Conservation (phyloP, 2,329 filamentous ascomycete genomes). For the Aspergillus fischeri region DNA sequence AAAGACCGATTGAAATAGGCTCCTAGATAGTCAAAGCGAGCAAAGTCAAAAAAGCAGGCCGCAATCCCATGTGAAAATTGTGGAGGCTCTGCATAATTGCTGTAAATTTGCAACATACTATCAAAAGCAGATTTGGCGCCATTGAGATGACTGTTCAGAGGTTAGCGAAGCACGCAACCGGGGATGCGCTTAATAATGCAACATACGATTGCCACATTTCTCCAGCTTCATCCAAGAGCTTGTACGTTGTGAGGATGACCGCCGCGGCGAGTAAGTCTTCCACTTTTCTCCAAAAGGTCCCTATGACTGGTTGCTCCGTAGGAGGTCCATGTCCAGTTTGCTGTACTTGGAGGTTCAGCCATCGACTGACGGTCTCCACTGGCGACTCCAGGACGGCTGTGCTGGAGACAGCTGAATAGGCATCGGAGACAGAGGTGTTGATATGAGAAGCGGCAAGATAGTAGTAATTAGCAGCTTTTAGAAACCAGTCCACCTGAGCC, state of each 20-base stretch:
- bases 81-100: slow-evolving; percentile 5
- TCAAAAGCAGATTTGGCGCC: slow-evolving; percentile 56
- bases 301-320: slow-evolving; percentile 7
- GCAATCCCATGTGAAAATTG: slow-evolving; percentile 49
- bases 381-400: slow-evolving; percentile 28
- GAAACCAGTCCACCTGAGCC: slow-evolving; percentile 52
- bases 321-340: slow-evolving; percentile 1
- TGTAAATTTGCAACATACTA: slow-evolving; percentile 35
- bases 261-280: slow-evolving; percentile 59
- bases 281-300: slow-evolving; percentile 40
- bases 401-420: slow-evolving; percentile 26
- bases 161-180: slow-evolving; percentile 2
- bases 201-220: slow-evolving; percentile 52
- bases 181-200: neutral
- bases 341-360: slow-evolving; percentile 18
- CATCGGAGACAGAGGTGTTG: slow-evolving; percentile 33
- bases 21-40: slow-evolving; percentile 58
- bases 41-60: slow-evolving; percentile 62
- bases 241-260: slow-evolving; percentile 59
- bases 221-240: slow-evolving; percentile 58
- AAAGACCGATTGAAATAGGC: slow-evolving; percentile 57
- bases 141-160: slow-evolving; percentile 49
- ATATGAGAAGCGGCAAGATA: slow-evolving; percentile 54
- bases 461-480: slow-evolving; percentile 59
- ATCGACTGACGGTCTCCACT: slow-evolving; percentile 25